These are phyloP conservation scores for Termitomyces sp. DNA, from an alignment of 768 basidiomycete species.

Conservation along the genomic window DNA sequence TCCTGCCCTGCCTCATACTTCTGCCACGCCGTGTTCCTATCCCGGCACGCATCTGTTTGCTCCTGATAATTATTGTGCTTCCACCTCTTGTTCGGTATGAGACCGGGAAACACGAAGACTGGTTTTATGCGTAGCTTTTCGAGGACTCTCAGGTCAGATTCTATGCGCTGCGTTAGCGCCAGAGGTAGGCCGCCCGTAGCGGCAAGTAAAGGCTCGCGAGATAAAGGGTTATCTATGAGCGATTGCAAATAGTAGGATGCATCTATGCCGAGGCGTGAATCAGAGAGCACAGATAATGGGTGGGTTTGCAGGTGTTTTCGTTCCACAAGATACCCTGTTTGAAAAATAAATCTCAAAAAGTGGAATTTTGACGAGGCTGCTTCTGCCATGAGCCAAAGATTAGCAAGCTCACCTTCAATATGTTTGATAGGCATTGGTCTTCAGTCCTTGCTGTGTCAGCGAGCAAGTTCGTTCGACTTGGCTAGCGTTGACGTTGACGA, in stretches of 20 bases:
- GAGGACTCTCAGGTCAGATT: conserved; percentile 84
- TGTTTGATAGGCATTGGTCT: conserved; percentile 74
- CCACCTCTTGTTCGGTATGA: conserved; percentile 71
- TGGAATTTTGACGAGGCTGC: neutral
- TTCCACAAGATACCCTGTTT: conserved; percentile 74
- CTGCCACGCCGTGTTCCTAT: conserved; percentile 83
- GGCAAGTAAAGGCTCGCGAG: conserved; percentile 87
- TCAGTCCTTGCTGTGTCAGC: conserved; percentile 19
- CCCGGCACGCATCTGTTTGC: conserved; percentile 65
- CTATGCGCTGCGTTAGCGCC: conserved; percentile 82
- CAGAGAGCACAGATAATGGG: conserved; percentile 74
- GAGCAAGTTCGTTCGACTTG: conserved; percentile 24
- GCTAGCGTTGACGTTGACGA: conserved; percentile 30
- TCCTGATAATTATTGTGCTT: conserved; percentile 57
- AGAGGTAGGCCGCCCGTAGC: conserved; percentile 95
- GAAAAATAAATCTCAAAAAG: conserved; percentile 14
- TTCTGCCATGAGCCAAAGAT: neutral
- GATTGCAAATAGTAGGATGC: conserved; percentile 84
- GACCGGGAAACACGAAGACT: conserved; percentile 95
- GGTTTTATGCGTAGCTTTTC: conserved; percentile 94
- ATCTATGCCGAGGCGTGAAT: conserved; percentile 96
- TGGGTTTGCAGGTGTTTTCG: conserved; percentile 84
- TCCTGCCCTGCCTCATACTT: conserved; percentile 92
- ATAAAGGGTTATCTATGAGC: conserved; percentile 68
- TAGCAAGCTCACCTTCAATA: conserved; percentile 61